Percentiles rank a stretch among this genome's conserved stretches.
Evolutionary conservation across 768 basidiomycete genomes (phyloP).

Genomic region (Trametes coccinea): DNA sequence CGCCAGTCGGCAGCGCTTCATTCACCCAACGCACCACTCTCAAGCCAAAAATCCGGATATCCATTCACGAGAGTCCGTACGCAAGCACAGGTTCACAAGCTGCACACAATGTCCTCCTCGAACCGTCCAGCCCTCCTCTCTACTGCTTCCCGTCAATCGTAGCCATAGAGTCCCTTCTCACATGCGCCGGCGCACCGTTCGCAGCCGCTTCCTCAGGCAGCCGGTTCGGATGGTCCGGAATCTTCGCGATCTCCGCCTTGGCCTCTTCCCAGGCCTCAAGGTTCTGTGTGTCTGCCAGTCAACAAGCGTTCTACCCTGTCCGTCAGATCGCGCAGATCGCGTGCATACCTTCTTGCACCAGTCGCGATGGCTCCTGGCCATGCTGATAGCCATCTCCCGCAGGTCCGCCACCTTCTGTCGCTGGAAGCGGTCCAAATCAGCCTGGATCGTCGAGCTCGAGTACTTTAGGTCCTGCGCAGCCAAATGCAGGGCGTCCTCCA

Average conservation of each 20-base stretch:
- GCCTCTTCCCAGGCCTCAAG: slow-evolving; percentile 97
- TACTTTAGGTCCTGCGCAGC: slow-evolving; percentile 95
- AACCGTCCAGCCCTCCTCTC: slow-evolving; percentile 9
- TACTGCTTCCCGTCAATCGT: slow-evolving; percentile 66
- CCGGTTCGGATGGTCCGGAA: slow-evolving; percentile 88
- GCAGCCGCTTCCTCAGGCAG: slow-evolving; percentile 41
- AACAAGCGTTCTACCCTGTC: neutral
- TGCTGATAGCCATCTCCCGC: slow-evolving; percentile 88
- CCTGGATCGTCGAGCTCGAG: slow-evolving; percentile 94
- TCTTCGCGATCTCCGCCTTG: slow-evolving; percentile 86
- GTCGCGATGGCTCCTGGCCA: slow-evolving; percentile 89
- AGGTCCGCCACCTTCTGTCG: slow-evolving; percentile 97
- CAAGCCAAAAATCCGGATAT: neutral
- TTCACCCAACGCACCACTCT: too few relatives aligned
- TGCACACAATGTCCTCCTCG: neutral
- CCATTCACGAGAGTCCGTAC: neutral
- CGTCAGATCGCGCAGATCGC: neutral
- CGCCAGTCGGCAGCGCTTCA: too few relatives aligned
- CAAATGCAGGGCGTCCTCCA: slow-evolving; percentile 93
- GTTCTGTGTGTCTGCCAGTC: slow-evolving; percentile 56
- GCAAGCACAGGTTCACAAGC: neutral
- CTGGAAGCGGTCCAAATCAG: slow-evolving; percentile 97
- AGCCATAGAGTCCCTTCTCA: slow-evolving; percentile 66
- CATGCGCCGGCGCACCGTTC: slow-evolving; percentile 37
- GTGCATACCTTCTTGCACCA: slow-evolving; percentile 89